A percentile compares a stretch with the other conserved stretches of the same genome.
Evolutionary conservation across 352 stramenopile genomes (phyloP).

Genomic region (Phytophthora boehmeriae): DNA sequence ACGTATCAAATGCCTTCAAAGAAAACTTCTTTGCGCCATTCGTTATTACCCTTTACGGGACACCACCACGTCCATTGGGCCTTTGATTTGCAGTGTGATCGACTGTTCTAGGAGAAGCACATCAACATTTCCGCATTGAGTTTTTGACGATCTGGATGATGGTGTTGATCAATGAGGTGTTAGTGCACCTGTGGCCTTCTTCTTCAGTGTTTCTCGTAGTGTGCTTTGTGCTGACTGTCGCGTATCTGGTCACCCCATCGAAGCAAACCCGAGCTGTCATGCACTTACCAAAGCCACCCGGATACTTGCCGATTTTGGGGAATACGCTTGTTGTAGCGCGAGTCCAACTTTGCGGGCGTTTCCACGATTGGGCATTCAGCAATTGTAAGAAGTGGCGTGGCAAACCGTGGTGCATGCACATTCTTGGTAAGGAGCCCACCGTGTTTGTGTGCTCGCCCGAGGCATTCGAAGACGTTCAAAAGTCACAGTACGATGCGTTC

Average conservation of each 20-base stretch:
- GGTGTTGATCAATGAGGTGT: too few relatives aligned
- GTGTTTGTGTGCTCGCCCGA: slow-evolving; percentile 36
- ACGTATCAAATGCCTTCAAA: too few relatives aligned
- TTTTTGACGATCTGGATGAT: too few relatives aligned
- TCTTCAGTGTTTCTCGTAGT: background rate
- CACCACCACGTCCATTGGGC: too few relatives aligned
- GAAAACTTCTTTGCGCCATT: too few relatives aligned
- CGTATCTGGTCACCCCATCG: slow-evolving; percentile 18
- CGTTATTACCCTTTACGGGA: too few relatives aligned
- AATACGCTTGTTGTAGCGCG: slow-evolving; percentile 57
- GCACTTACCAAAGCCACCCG: slow-evolving; percentile 42
- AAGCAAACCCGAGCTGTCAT: slow-evolving; percentile 25
- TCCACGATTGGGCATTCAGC: slow-evolving; percentile 67
- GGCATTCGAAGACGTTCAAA: slow-evolving; percentile 48
- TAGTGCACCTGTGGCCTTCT: too few relatives aligned
- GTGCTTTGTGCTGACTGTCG: background rate
- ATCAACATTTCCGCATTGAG: too few relatives aligned
- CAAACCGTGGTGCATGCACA: slow-evolving; percentile 55
- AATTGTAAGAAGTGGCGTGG: slow-evolving; percentile 43
- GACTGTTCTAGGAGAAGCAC: too few relatives aligned
- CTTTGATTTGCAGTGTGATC: too few relatives aligned
- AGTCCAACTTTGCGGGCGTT: slow-evolving; percentile 38
- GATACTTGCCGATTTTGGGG: slow-evolving; percentile 49
- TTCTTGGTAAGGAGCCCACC: slow-evolving; percentile 41
- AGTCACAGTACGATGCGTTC: slow-evolving; percentile 46